A percentile compares a stretch with the other conserved stretches of the same genome.
These are phyloP conservation scores for Aegle marmelos DNA, from an alignment of 345 rosid species.

Conservation along the genomic window DNA sequence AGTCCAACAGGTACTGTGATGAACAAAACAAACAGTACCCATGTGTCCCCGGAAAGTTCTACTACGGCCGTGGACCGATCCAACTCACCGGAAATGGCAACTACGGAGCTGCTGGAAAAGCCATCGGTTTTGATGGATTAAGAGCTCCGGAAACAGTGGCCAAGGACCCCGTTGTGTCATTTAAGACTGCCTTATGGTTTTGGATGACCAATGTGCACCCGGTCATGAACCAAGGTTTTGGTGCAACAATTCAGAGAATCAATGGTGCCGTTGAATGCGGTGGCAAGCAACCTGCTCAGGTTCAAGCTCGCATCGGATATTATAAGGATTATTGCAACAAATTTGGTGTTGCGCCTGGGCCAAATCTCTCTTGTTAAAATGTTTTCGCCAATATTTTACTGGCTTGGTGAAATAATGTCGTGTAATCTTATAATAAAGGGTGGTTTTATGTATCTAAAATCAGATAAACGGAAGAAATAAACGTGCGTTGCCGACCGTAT, in stretches of 20 bases:
- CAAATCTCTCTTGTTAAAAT: constrained; percentile 34
- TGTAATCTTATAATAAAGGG: not conserved
- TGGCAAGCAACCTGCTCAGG: constrained; percentile 26
- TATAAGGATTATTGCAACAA: constrained; percentile 42
- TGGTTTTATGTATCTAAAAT: not conserved
- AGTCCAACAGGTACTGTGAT: constrained; percentile 29
- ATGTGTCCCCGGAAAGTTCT: constrained; percentile 32
- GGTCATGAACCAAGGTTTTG: constrained; percentile 44
- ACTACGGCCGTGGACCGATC: constrained; percentile 59
- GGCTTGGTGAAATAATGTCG: not conserved
- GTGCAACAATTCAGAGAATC: constrained; percentile 47
- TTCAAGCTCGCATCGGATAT: constrained; percentile 34
- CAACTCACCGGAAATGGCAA: constrained; percentile 57
- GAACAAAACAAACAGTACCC: constrained; percentile 20
- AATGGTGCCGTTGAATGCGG: constrained; percentile 48
- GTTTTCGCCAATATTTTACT: not conserved
- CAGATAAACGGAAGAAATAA: not conserved
- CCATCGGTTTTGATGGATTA: constrained; percentile 32
- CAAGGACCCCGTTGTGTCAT: constrained; percentile 34
- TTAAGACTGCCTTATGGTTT: constrained; percentile 51
- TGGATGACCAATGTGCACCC: constrained; percentile 52
- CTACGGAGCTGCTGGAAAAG: constrained; percentile 46
- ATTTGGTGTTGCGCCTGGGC: constrained; percentile 37
- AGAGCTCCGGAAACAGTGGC: constrained; percentile 42
- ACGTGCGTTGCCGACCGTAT: not conserved